Evolutionary conservation across 768 basidiomycete species (phyloP).

Genomic region (Rhodotorula toruloides): DNA sequence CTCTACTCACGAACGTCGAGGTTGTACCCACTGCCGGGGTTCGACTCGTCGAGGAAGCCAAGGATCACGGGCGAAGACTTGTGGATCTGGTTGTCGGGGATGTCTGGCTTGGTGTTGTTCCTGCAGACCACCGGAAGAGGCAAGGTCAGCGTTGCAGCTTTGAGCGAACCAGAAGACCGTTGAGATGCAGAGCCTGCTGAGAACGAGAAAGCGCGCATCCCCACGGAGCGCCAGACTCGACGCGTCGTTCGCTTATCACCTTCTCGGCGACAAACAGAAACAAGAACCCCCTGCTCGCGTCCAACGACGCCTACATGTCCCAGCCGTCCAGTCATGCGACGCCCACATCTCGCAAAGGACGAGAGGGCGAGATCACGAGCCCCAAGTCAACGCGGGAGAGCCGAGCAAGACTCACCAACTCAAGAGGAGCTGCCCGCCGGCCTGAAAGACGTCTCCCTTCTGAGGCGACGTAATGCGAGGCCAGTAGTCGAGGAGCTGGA

Average conservation of each 20-base stretch:
- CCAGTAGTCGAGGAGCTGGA: conserved; percentile 2
- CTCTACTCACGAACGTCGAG: conserved; percentile 6
- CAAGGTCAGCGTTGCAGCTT: not conserved
- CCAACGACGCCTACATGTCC: too few species aligned
- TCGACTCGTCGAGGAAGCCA: conserved; percentile 3
- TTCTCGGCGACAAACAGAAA: too few species aligned
- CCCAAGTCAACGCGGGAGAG: too few species aligned
- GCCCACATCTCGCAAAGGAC: too few species aligned
- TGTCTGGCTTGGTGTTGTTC: conserved; percentile 28
- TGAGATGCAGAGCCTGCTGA: too few species aligned
- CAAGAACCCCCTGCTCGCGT: too few species aligned
- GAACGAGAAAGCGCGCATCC: too few species aligned
- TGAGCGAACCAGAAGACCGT: too few species aligned
- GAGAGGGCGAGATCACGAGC: too few species aligned
- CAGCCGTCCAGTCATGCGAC: too few species aligned
- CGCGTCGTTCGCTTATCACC: not conserved
- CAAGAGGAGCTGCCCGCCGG: not conserved
- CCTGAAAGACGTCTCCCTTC: not conserved
- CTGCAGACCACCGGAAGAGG: not conserved
- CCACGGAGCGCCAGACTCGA: not conserved
- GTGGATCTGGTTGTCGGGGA: conserved; percentile 11
- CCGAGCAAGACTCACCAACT: not conserved
- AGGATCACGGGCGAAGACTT: conserved; percentile 2
- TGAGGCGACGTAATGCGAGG: not conserved
- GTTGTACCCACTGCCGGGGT: not conserved